Percentiles rank a stretch among this genome's conserved stretches.
These are phyloP conservation scores for Daedalea quercina DNA, from an alignment of 768 basidiomycete genomes.

Conservation along the genomic window DNA sequence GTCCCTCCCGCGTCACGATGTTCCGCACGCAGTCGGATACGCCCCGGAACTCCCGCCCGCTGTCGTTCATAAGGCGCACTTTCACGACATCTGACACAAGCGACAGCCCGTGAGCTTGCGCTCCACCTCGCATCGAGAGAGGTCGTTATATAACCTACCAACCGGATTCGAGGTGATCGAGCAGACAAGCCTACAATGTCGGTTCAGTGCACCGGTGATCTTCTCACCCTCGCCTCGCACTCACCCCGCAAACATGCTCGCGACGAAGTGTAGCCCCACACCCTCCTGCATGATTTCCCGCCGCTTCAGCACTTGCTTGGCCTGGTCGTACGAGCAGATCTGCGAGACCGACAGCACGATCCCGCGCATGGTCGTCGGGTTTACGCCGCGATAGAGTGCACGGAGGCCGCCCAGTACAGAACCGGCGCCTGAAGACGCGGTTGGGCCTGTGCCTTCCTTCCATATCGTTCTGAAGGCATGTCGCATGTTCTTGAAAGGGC, in stretches of 20 bases:
- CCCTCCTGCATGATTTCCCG: slow-evolving; percentile 27
- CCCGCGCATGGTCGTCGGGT: slow-evolving; percentile 28
- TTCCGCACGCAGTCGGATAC: slow-evolving; percentile 24
- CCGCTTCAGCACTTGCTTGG: slow-evolving; percentile 27
- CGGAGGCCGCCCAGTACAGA: slow-evolving; percentile 17
- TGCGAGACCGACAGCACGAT: slow-evolving; percentile 28
- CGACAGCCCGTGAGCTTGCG: too few species aligned
- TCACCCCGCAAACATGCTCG: slow-evolving; percentile 28
- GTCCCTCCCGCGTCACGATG: slow-evolving; percentile 25
- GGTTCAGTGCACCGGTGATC: not conserved
- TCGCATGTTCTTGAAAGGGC: slow-evolving; percentile 25
- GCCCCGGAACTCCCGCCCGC: slow-evolving; percentile 22
- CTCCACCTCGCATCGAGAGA: too few species aligned
- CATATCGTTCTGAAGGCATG: slow-evolving; percentile 27
- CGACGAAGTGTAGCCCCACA: slow-evolving; percentile 24
- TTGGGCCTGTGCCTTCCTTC: slow-evolving; percentile 18
- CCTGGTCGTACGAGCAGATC: slow-evolving; percentile 31
- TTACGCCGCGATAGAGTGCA: slow-evolving; percentile 26
- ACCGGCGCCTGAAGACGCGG: slow-evolving; percentile 1
- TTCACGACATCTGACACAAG: slow-evolving; percentile 26
- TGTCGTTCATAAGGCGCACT: slow-evolving; percentile 33
- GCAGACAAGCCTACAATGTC: slow-evolving; percentile 22
- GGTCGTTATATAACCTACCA: slow-evolving; percentile 12
- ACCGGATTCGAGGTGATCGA: slow-evolving; percentile 31
- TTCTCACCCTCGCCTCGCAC: not conserved